Base-by-base conservation (phyloP, 352 stramenopile genomes). In the Phytopythium montanum region DNA sequence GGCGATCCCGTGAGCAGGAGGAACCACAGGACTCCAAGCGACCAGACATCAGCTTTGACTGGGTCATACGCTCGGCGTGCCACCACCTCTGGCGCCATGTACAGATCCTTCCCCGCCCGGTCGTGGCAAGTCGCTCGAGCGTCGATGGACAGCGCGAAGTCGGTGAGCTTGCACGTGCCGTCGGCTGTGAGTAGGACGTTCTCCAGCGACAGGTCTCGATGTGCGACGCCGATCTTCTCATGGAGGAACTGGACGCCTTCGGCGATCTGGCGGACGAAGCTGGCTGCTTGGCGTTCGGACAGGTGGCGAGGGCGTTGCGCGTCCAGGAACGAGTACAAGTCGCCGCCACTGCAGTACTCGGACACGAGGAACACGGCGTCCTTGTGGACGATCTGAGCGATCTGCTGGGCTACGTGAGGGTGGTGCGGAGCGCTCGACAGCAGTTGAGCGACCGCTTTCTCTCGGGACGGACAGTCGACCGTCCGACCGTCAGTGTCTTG, bases 291-390 rank as follows among this genome's bases (percentile, higher is more conserved):
- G 0, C 33, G 2, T 10, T 51, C 57, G 0, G 29, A 31, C 2
- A 78, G 58, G 3, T 50, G 36, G 19, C 52, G 61, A 42, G 73
- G 69, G 25, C 62, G 23, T 14, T 44, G 44, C 13, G 41, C 42
- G 41, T 65, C 70, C 39, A 79, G 60, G 19, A 48, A 60, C 18
- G 55, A 52, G 58, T 70, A 75, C 26, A 81, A 44, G 28, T 81
- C 72, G 23, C 67, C 69, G 5, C 58, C 62, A 16, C 60, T 49
- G 52, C 72, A 81, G 31, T 66, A 70, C 38, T 85, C 75, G 3
- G 79, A 61, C n/a, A 85, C 70, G 23, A 85, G 78, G 49, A 74
- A 85, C 9, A 85, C 63, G 51, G 53, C 70, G 25, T 75, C 53
- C 33, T 68, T 62, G 12, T 73, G 58, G n/a, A 76, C 64, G 49